Evolutionary conservation across 495 filamentous ascomycete genomes (phyloP).

Genomic region (Niebla homalea): DNA sequence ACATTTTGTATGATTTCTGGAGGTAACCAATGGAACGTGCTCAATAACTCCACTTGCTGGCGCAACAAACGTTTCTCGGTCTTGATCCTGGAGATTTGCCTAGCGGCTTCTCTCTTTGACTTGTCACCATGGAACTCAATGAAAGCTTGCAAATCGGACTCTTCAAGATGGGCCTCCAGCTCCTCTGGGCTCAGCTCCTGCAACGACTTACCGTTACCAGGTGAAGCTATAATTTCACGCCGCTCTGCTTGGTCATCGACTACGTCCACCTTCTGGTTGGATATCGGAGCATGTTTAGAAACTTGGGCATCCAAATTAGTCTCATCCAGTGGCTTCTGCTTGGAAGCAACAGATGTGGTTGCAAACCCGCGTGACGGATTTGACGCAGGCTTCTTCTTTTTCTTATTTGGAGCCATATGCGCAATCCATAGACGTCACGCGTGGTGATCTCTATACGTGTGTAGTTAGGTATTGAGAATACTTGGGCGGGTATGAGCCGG

Average conservation of each 20-base stretch:
- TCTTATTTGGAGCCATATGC: constrained; percentile 61
- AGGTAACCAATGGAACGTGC: constrained; percentile 64
- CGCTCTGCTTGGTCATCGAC: no score
- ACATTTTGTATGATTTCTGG: constrained; percentile 54
- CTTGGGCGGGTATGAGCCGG: no score
- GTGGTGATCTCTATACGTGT: no score
- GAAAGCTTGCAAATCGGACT: constrained; percentile 65
- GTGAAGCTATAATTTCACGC: no score
- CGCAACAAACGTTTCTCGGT: constrained; percentile 69
- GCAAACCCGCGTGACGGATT: constrained; percentile 88
- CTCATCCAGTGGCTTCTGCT: constrained; percentile 29
- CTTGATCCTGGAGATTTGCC: constrained; percentile 57
- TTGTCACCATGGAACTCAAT: constrained; percentile 70
- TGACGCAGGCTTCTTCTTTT: constrained; percentile 68
- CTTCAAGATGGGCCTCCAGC: constrained; percentile 68
- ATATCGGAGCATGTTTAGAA: no score
- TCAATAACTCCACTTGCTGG: constrained; percentile 54
- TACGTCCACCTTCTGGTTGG: no score
- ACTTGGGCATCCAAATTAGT: no score
- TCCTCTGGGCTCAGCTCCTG: constrained; percentile 63
- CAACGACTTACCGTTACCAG: constrained; percentile 18
- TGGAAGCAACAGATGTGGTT: constrained; percentile 79
- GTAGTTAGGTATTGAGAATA: no score
- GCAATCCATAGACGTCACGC: no score
- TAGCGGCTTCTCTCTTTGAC: constrained; percentile 48